These are phyloP conservation scores for Rhodotorula sp. DNA, from an alignment of 1,284 basidiomycete species.

Conservation along the genomic window DNA sequence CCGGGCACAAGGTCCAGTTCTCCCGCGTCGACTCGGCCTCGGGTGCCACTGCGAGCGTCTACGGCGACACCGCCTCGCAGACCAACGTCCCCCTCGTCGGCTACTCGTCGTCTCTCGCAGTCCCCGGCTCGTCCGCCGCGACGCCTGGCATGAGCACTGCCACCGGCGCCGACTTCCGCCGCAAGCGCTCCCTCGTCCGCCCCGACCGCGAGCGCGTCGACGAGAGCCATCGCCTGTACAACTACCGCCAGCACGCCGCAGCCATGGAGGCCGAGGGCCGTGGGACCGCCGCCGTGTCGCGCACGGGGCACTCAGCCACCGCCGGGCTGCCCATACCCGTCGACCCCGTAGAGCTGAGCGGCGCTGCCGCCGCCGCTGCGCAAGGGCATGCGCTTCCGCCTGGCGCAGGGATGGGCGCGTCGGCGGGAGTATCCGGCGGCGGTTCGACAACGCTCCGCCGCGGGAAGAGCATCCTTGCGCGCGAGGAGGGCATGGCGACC, in stretches of 20 bases:
- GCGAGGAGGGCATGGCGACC: constrained; percentile 70
- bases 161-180: constrained; percentile 29
- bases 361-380: constrained; percentile 27
- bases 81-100: constrained; percentile 31
- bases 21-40: not conserved
- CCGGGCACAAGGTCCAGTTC: constrained; percentile 28
- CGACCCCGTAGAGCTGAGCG: constrained; percentile 28
- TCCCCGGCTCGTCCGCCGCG: not conserved
- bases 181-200: constrained; percentile 87
- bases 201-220: constrained; percentile 97
- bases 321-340: constrained; percentile 34
- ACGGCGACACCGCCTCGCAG: constrained; percentile 11
- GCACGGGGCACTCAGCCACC: constrained; percentile 71
- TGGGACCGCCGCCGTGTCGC: constrained; percentile 63
- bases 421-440: no score
- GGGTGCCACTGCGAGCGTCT: not conserved
- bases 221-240: constrained; percentile 89
- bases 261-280: constrained; percentile 70
- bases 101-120: constrained; percentile 8
- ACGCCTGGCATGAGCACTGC: not conserved
- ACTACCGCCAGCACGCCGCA: constrained; percentile 88
- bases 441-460: constrained; percentile 59
- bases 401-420: not conserved
- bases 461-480: constrained; percentile 79
- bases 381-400: constrained; percentile 38